These are phyloP conservation scores for Thielaviopsis ethacetica DNA, from an alignment of 2,329 filamentous ascomycete species.

Conservation along the genomic window DNA sequence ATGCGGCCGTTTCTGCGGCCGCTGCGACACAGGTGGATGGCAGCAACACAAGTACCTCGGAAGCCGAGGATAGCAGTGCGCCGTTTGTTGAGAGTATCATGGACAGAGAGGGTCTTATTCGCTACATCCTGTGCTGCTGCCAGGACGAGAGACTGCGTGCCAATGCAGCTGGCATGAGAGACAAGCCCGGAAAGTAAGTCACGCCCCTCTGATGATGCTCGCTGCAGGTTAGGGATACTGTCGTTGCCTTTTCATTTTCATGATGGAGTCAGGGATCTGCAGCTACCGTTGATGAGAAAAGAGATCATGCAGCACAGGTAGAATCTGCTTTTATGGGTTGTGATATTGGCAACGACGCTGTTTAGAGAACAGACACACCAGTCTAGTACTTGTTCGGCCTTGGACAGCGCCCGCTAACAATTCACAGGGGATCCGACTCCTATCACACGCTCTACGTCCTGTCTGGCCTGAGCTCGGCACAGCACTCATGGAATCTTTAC, in stretches of 20 bases:
- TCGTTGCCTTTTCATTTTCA: conserved; percentile 3
- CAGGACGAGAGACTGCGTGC: conserved; percentile 52
- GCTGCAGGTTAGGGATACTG: background rate
- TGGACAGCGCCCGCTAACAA: background rate
- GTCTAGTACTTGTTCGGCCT: background rate
- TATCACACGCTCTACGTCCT: conserved; percentile 93
- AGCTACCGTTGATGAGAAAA: too few relatives aligned
- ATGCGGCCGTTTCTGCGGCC: conserved; percentile 4
- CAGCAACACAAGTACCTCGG: too few relatives aligned
- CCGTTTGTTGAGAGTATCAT: conserved; percentile 39
- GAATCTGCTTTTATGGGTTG: too few relatives aligned
- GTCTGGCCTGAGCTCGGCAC: conserved; percentile 66
- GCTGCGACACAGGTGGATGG: background rate
- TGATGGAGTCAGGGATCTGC: too few relatives aligned
- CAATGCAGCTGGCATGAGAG: conserved; percentile 51
- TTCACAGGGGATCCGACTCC: conserved; percentile 47
- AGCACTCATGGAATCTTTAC: conserved; percentile 45
- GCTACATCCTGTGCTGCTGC: conserved; percentile 82
- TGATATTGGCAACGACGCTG: too few relatives aligned
- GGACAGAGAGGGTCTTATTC: conserved; percentile 67
- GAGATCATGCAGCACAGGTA: too few relatives aligned
- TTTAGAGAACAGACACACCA: too few relatives aligned
- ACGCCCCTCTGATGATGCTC: background rate
- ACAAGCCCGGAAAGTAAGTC: conserved; percentile 80
- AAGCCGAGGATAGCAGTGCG: conserved; percentile 9